phyloP scores from a whole-genome alignment of 495 filamentous ascomycete genomes.

The Annulohypoxylon nitens region DNA sequence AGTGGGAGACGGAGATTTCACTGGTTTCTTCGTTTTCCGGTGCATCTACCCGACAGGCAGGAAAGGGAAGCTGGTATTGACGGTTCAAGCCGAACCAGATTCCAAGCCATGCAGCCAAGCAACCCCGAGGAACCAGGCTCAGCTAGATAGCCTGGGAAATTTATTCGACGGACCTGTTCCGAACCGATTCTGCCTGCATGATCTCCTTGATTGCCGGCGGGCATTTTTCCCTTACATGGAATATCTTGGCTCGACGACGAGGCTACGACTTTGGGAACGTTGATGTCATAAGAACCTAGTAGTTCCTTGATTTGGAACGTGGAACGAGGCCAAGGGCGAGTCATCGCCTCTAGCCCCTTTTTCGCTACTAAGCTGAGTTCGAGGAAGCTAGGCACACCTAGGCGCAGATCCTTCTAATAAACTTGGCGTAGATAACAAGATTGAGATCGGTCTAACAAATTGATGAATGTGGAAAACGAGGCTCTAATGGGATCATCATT shows the following conservation, averaged over 20 bases:
- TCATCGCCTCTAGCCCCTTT: constrained; percentile 39
- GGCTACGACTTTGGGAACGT: constrained; percentile 18
- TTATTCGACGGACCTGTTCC: constrained; percentile 30
- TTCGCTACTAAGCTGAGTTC: constrained; percentile 10
- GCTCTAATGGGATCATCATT: constrained; percentile 1
- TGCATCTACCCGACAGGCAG: constrained; percentile 35
- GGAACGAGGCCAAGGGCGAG: constrained; percentile 33
- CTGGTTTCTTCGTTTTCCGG: constrained; percentile 12
- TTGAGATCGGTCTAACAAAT: constrained; percentile 18
- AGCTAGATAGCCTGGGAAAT: constrained; percentile 34
- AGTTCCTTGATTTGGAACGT: constrained; percentile 25
- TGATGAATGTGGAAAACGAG: constrained; percentile 15
- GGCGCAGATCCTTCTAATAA: constrained; percentile 15
- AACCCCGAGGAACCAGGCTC: constrained; percentile 9
- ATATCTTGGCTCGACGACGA: constrained; percentile 31
- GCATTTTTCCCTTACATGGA: constrained; percentile 16
- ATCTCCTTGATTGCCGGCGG: constrained; percentile 37
- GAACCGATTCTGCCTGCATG: constrained; percentile 34
- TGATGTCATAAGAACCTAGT: constrained; percentile 37
- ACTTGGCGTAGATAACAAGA: constrained; percentile 42
- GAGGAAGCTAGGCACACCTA: constrained; percentile 3
- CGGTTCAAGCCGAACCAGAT: constrained; percentile 40
- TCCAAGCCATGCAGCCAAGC: constrained; percentile 45
- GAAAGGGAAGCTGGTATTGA: constrained; percentile 31
- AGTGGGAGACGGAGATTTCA: neutral